Evolutionary conservation across 116 monocot species (phyloP).

Genomic region (Thalassia testudinum): DNA sequence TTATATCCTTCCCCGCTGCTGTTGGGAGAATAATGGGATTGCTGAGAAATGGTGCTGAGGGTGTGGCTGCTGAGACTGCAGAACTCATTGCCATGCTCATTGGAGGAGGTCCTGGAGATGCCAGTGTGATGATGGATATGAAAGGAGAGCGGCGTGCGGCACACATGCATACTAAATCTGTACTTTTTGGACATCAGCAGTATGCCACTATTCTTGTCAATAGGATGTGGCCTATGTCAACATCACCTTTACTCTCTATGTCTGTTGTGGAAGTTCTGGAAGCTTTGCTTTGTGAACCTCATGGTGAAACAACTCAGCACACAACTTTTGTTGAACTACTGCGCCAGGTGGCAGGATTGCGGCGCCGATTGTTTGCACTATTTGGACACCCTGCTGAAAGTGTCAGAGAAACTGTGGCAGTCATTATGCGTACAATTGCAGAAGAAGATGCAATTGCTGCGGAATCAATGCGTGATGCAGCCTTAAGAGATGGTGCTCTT

Average conservation of each 20-base stretch:
- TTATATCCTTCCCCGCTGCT: constrained; percentile 98
- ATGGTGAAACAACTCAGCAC: constrained; percentile 97
- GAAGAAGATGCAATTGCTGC: constrained; percentile 99
- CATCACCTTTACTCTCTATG: constrained; percentile 92
- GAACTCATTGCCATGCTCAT: constrained; percentile 88
- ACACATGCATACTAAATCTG: constrained; percentile 93
- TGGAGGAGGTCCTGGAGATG: constrained; percentile 89
- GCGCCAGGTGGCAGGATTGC: constrained; percentile 90
- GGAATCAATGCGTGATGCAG: constrained; percentile 99
- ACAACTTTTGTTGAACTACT: constrained; percentile 91
- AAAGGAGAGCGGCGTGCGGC: constrained; percentile 97
- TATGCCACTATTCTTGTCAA: constrained; percentile 77
- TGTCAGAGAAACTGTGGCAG: constrained; percentile 90
- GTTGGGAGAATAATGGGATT: constrained; percentile 98
- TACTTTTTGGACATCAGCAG: constrained; percentile 68
- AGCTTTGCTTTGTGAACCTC: constrained; percentile 92
- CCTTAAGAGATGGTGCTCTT: constrained; percentile 97
- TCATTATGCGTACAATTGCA: constrained; percentile 98
- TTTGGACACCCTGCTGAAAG: constrained; percentile 98
- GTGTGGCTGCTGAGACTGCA: constrained; percentile 82
- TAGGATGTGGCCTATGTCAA: constrained; percentile 76
- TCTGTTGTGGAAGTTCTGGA: constrained; percentile 91
- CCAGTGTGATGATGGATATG: constrained; percentile 36
- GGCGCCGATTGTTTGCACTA: constrained; percentile 71
- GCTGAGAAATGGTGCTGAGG: constrained; percentile 94